Evolutionary conservation across 257 asterid genomes (phyloP), one percentile per base, ranked within the genome.

Genomic region (Ligustrum vulgare): DNA sequence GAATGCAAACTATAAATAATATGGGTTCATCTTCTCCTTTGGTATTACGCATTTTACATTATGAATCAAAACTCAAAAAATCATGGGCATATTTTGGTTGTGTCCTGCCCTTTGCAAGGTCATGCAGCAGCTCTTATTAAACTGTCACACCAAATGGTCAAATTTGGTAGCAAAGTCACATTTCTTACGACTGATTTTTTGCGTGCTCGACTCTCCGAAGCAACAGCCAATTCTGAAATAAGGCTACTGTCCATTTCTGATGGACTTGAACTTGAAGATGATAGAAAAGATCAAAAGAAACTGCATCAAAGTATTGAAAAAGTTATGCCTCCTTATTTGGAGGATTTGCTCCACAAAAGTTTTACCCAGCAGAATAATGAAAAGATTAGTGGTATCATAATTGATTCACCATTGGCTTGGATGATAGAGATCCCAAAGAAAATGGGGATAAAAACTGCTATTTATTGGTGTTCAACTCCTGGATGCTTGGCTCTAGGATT

Each of bases 121-220:
- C 94, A 89, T 76, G 84, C 80, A 56, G 72, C 89, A n/a, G 87
- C 88, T 32, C 82, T 89, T 1, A 31, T 87, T 8, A 89, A 87
- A 77, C 76, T 87, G 0, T 85, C 91, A 35, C 83, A 87, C 77
- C 79, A 63, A 70, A 74, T 89, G 70, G 54, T 78, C 45, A 72
- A 72, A 63, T 45, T 78, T 7, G 89, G 90, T 60, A 71, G 72
- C 7, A 83, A 77, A 31, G 88, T 87, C 16, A 82, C 88, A 10
- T 80, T 87, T 84, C 80, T 87, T 6, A 78, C 85, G 0, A 75
- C 87, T 23, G 86, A 82, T 31, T 76, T 67, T 20, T 3, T 34
- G 10, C 73, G n/a, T 6, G 75, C 65, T 7, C 71, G 68, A 39
- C 25, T 74, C 71, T 54, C 78, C 10, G 37, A 77, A 23, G 65